phyloP scores from a whole-genome alignment of 2,329 filamentous ascomycete species.

The Cladophialophora psammophila region DNA sequence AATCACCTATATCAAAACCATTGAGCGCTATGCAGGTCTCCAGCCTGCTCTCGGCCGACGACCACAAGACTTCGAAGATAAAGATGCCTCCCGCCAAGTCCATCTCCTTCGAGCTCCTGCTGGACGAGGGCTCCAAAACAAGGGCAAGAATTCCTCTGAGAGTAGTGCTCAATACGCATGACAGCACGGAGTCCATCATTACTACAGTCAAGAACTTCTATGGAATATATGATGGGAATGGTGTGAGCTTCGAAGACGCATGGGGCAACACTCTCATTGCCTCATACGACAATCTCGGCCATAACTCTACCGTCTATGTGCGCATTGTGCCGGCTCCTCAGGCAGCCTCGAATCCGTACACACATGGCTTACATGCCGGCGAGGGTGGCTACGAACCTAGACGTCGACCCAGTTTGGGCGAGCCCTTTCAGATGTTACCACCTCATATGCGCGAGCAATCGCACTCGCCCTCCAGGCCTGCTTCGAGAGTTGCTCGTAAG shows the following conservation, averaged over 20 bases:
- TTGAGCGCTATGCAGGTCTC: constrained; percentile 45
- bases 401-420: constrained; percentile 65
- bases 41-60: constrained; percentile 36
- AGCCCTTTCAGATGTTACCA: constrained; percentile 70
- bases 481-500: constrained; percentile 73
- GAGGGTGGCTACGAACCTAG: constrained; percentile 61
- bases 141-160: constrained; percentile 70
- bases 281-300: constrained; percentile 91
- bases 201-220: constrained; percentile 99
- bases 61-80: constrained; percentile 44
- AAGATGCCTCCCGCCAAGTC: constrained; percentile 60
- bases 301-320: constrained; percentile 93
- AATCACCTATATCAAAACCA: constrained; percentile 43
- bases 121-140: constrained; percentile 64
- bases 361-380: constrained; percentile 55
- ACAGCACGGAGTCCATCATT: constrained; percentile 96
- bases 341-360: constrained; percentile 57
- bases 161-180: constrained; percentile 89
- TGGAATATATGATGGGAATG: constrained; percentile 86
- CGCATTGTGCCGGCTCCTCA: constrained; percentile 72
- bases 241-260: constrained; percentile 94
- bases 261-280: constrained; percentile 90
- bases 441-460: constrained; percentile 64
- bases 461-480: constrained; percentile 70
- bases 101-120: constrained; percentile 69